These are phyloP conservation scores for Beauveria sp. DNA, from an alignment of 2,329 filamentous ascomycete species.

Conservation along the genomic window DNA sequence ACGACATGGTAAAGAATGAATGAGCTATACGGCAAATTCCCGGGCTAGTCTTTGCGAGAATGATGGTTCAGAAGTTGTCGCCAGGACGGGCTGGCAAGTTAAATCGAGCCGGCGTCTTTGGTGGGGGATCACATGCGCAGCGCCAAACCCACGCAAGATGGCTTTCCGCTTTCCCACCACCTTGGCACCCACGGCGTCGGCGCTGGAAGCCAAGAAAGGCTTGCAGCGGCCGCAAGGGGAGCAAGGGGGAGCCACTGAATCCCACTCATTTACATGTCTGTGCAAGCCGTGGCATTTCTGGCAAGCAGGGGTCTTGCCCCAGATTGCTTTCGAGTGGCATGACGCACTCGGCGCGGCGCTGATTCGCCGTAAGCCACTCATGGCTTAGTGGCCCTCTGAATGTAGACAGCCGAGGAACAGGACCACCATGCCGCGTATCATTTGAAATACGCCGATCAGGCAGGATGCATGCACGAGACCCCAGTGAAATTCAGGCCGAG, in stretches of 20 bases:
- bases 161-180: background rate
- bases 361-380: conserved; percentile 9
- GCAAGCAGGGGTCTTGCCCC: conserved; percentile 24
- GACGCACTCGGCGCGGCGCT: background rate
- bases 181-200: background rate
- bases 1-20: conserved; percentile 14
- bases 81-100: conserved; percentile 1
- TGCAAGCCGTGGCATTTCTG: background rate
- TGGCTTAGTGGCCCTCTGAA: background rate
- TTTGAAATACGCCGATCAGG: background rate
- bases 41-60: background rate
- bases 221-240: conserved; percentile 6
- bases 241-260: background rate
- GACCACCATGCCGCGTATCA: background rate
- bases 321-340: conserved; percentile 20
- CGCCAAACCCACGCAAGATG: background rate
- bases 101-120: background rate
- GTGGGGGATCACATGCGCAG: conserved; percentile 11
- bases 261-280: background rate
- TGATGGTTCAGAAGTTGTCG: background rate
- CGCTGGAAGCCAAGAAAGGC: background rate
- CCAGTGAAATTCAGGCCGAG: background rate
- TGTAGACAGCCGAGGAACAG: conserved; percentile 1
- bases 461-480: background rate
- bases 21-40: background rate